Evolutionary conservation across 306 rosid genomes (phyloP).

Genomic region (Biancaea sappan): DNA sequence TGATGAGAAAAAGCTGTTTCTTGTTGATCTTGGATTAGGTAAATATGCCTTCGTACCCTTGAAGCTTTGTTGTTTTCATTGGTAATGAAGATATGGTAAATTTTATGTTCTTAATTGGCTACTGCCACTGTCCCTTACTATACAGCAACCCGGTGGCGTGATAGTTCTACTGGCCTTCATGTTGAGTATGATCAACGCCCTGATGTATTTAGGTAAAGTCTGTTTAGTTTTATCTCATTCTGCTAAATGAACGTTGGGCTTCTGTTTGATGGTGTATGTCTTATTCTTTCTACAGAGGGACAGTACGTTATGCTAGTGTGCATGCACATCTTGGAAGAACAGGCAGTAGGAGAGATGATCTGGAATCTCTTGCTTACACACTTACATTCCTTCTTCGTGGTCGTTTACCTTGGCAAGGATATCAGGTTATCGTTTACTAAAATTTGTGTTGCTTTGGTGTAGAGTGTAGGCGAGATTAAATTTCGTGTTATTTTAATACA

Average conservation of each 20-base stretch:
- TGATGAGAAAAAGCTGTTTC: conserved; percentile 77
- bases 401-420: conserved; percentile 97
- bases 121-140: too few relatives aligned
- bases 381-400: conserved; percentile 91
- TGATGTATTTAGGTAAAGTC: conserved; percentile 82
- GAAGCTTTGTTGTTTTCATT: conserved; percentile 3
- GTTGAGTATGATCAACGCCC: conserved; percentile 97
- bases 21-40: conserved; percentile 97
- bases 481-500: conserved; percentile 21
- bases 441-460: too few relatives aligned
- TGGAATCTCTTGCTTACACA: conserved; percentile 93
- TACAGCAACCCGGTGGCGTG: conserved; percentile 91
- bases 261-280: conserved; percentile 18
- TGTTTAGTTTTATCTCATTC: conserved; percentile 8
- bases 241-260: conserved; percentile 1
- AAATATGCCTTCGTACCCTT: conserved; percentile 2
- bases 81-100: too few relatives aligned
- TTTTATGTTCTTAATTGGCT: too few relatives aligned
- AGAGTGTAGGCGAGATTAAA: too few relatives aligned
- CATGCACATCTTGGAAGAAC: conserved; percentile 98
- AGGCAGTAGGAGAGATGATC: conserved; percentile 93
- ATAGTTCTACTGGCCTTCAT: conserved; percentile 71
- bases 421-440: conserved; percentile 67
- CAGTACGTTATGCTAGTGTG: conserved; percentile 92
- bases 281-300: conserved; percentile 66